These are phyloP conservation scores for Salix arbutifolia DNA, from an alignment of 345 rosid genomes.

Conservation along the genomic window DNA sequence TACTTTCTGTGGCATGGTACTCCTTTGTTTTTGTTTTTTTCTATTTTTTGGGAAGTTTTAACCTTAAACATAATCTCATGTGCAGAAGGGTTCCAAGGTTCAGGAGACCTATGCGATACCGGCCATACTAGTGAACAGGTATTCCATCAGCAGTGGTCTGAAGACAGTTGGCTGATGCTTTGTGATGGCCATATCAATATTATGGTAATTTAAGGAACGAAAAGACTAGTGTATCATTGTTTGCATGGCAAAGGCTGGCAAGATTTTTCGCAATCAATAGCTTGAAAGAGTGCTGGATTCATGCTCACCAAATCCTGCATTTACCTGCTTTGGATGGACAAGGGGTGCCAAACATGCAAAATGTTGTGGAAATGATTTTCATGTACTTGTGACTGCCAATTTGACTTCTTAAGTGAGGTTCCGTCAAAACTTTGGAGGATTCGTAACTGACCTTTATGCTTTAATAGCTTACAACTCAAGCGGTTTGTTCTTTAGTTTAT, in stretches of 20 bases:
- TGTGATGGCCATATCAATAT: slow-evolving; percentile 7
- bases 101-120: slow-evolving; percentile 82
- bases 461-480: neutral
- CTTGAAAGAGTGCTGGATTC: slow-evolving; percentile 23
- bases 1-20: neutral
- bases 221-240: slow-evolving; percentile 13
- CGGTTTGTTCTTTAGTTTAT: neutral
- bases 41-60: neutral
- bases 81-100: slow-evolving; percentile 93
- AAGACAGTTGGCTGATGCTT: slow-evolving; percentile 5
- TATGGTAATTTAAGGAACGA: slow-evolving; percentile 3
- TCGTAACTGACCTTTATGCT: neutral
- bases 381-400: slow-evolving; percentile 8
- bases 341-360: slow-evolving; percentile 17
- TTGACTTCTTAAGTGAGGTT: slow-evolving; percentile 8
- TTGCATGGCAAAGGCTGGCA: slow-evolving; percentile 20
- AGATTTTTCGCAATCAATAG: slow-evolving; percentile 21
- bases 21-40: too few relatives aligned
- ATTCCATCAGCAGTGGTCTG: neutral
- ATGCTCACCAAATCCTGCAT: slow-evolving; percentile 1
- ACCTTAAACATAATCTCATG: slow-evolving; percentile 17
- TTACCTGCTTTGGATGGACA: slow-evolving; percentile 8
- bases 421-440: neutral
- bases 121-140: slow-evolving; percentile 59
- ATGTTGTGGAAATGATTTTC: slow-evolving; percentile 22